Base-by-base conservation (phyloP, 306 rosid species). In the Luffa acutangula region DNA sequence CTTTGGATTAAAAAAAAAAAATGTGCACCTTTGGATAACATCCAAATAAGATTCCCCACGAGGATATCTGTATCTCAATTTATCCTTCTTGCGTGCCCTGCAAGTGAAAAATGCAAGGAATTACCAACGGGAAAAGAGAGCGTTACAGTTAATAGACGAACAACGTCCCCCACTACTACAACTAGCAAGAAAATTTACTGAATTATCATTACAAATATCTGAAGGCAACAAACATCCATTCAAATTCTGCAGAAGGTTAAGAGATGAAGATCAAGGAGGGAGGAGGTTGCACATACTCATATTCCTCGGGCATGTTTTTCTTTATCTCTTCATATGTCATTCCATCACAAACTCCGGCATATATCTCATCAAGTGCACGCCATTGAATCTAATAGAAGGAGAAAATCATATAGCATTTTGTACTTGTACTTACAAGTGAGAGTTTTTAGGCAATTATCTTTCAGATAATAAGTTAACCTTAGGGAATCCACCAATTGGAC, bases 21-120 rank as follows among this genome's bases (percentile, higher is more conserved):
- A 51, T 53, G 41, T 76, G 52, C 81, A 94, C 99, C 99, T 91
- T 90, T 96, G 99, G 79, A 96, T 96, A 49, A 93, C 99, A 84
- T 96, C 99, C 85, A 96, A 84, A 85, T 96, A 96, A 69, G 99
- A 96, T 85, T 96, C 99, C 45, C 99, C 99, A 41, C 99, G 98
- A 81, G 99, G 98, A 85, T 96, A 96, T 36, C 97, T 89, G 82
- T 96, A 96, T 87, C 99, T 88, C 89, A 96, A 90, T 86, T 93
- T 93, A 83, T 96, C 99, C 88, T 93, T 96, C 79, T 88, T 89
- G 21, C 97, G 98, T 21, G 98, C 83, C 83, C 99, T 96, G 91
- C 77, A 48, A 85, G 43, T 54, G 66, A 42, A 64, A 64, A 78
- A 53, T 56, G 33, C 12, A 39, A 20, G 64, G 15, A 37, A 53